Conservation (phyloP, 2,329 filamentous ascomycete species). For the Purpureocillium takamizusanense region DNA sequence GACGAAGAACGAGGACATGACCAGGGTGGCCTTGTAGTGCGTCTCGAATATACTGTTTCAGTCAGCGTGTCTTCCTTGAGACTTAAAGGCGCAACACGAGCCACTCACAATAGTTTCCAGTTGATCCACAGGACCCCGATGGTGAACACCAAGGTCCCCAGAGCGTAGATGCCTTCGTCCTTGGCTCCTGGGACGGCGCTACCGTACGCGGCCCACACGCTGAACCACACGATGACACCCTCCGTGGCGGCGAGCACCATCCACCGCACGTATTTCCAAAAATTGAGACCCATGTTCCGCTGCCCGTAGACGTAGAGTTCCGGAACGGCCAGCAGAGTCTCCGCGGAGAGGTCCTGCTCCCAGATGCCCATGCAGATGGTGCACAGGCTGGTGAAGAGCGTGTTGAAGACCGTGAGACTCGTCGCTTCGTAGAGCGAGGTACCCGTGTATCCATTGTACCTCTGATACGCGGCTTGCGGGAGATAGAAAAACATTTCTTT, state of each 20-base stretch:
- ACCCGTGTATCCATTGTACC: constrained; percentile 78
- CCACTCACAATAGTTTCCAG: constrained; percentile 61
- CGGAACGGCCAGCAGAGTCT: constrained; percentile 83
- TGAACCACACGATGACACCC: constrained; percentile 66
- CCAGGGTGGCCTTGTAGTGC: constrained; percentile 62
- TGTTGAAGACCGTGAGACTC: constrained; percentile 87
- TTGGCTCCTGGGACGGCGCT: constrained; percentile 38
- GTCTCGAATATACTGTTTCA: constrained; percentile 56
- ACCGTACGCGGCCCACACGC: constrained; percentile 42
- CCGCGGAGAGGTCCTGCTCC: constrained; percentile 76
- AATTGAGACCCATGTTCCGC: constrained; percentile 62
- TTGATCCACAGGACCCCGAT: constrained; percentile 65
- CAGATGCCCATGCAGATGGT: constrained; percentile 88
- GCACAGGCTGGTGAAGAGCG: constrained; percentile 80
- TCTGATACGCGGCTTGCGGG: constrained; percentile 75
- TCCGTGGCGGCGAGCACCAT: constrained; percentile 66
- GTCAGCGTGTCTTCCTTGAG: constrained; percentile 11
- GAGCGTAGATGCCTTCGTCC: constrained; percentile 63
- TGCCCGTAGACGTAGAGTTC: constrained; percentile 85
- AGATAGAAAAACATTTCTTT: constrained; percentile 79
- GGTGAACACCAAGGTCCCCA: constrained; percentile 65
- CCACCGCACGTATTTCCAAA: constrained; percentile 66
- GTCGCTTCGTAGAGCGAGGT: constrained; percentile 85
- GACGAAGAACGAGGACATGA: constrained; percentile 47
- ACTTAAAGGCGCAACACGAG: neutral